These are phyloP conservation scores for Wickerhamomyces strasburgensis DNA, from an alignment of 805 yeast species.

Conservation along the genomic window DNA sequence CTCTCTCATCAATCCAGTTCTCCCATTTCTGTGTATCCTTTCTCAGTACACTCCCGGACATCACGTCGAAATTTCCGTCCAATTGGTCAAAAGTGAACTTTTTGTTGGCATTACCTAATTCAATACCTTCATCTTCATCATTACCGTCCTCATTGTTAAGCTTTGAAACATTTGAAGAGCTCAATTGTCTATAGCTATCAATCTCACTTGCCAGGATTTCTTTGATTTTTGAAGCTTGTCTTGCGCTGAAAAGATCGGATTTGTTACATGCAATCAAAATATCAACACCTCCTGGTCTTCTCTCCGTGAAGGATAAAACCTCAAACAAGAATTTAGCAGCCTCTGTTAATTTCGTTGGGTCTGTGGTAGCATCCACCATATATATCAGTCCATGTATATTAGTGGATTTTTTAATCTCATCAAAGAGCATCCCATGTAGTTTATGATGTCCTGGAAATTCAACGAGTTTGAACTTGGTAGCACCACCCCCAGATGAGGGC, in stretches of 20 bases:
- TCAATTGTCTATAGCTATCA: slow-evolving; percentile 46
- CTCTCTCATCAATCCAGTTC: slow-evolving; percentile 74
- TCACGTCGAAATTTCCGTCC: slow-evolving; percentile 68
- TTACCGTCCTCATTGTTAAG: slow-evolving; percentile 29
- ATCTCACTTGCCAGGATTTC: slow-evolving; percentile 61
- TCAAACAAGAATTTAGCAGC: slow-evolving; percentile 57
- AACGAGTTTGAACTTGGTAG: slow-evolving; percentile 44
- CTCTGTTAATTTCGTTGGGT: slow-evolving; percentile 41
- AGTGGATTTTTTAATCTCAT: slow-evolving; percentile 39
- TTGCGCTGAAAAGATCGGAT: slow-evolving; percentile 76
- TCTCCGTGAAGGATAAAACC: slow-evolving; percentile 59
- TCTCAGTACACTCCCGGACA: slow-evolving; percentile 68
- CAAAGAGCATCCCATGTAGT: slow-evolving; percentile 51
- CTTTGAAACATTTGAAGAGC: slow-evolving; percentile 32
- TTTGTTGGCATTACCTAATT: slow-evolving; percentile 35
- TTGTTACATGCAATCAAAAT: slow-evolving; percentile 79
- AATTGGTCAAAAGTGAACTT: slow-evolving; percentile 61
- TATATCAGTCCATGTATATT: slow-evolving; percentile 65
- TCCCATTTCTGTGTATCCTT: slow-evolving; percentile 55
- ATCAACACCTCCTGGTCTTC: slow-evolving; percentile 63
- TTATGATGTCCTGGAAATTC: slow-evolving; percentile 91
- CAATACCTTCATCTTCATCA: slow-evolving; percentile 37
- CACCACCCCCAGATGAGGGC: slow-evolving; percentile 31
- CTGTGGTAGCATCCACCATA: slow-evolving; percentile 70
- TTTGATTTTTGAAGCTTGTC: slow-evolving; percentile 60